These are phyloP conservation scores for Candida smagusa DNA, from an alignment of 1,139 yeast genomes.

Conservation along the genomic window DNA sequence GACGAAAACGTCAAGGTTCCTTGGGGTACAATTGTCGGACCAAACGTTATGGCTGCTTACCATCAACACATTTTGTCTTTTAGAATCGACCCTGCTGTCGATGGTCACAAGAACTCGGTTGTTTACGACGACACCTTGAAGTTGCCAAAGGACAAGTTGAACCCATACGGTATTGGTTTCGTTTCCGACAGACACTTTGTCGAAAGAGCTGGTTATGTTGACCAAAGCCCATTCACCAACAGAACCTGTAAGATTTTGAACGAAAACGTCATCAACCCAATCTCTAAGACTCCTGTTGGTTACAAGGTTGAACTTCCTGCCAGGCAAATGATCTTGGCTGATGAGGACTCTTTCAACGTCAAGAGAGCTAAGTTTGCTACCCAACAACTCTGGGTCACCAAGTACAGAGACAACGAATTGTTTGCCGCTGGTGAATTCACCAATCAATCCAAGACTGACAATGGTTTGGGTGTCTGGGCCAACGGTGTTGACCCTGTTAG, in stretches of 20 bases:
- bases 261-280: conserved; percentile 73
- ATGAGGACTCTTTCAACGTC: conserved; percentile 56
- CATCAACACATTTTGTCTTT: conserved; percentile 85
- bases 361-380: conserved; percentile 72
- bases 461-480: conserved; percentile 66
- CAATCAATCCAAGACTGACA: conserved; percentile 64
- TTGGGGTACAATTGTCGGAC: conserved; percentile 84
- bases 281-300: conserved; percentile 76
- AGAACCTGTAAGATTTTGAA: conserved; percentile 78
- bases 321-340: conserved; percentile 71
- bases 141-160: conserved; percentile 53
- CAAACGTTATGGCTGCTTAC: conserved; percentile 83
- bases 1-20: conserved; percentile 72
- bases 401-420: conserved; percentile 63
- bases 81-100: conserved; percentile 85
- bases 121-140: conserved; percentile 71
- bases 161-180: conserved; percentile 77
- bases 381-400: conserved; percentile 74
- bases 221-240: conserved; percentile 73
- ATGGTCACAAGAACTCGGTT: conserved; percentile 79
- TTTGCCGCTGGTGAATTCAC: conserved; percentile 81
- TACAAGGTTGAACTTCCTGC: conserved; percentile 80
- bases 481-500: conserved; percentile 69
- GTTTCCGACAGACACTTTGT: conserved; percentile 60
- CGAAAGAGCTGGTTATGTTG: conserved; percentile 71